Base-by-base conservation (phyloP, 2,329 filamentous ascomycete species). In the Aureobasidium leucospermi region DNA sequence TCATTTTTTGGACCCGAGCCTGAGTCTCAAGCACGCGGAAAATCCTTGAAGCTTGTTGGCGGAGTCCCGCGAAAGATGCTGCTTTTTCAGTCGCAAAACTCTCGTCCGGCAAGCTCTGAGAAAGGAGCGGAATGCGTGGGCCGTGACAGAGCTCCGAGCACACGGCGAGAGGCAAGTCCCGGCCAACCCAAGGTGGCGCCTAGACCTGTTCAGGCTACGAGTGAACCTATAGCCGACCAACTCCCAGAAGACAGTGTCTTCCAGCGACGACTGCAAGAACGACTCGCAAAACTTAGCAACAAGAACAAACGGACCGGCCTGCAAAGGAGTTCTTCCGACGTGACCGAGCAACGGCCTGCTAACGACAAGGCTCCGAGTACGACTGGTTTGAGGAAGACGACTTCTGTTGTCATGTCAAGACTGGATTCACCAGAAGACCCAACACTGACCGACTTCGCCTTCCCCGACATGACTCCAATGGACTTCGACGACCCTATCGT, bases 11-110 rank as follows among this genome's bases (percentile, higher is more conserved):
- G n/a, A 9, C 15, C 13, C 11, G 48, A 51, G 13, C 7, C 36
- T 13, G 49, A 32, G 2, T 36, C 43, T 9, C 38, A 55, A 13
- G 16, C 57, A 45, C 45, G 48, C 58, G 52, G 69, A 63, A 47
- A 70, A 65, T 75, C 71, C 3, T 60, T 78, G 32, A 73, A 73
- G 1, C 64, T 79, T 8, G 67, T 73, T 11, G 65, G 67, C 5
- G 72, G 69, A n/a, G 67, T 69, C 8, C 73, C 71, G 15, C 72
- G 74, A 60, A 75, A 73, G 38, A 76, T 70, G 60, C 65, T 79
- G 11, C 62, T 78, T 0, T 78, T 75, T 58, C 74, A 78, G 57
- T 65, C 71, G n/a, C 64, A 71, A 16, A 65, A 67, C 6, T 41
- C 61, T 9, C 59, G 62, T 15, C 32, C 45, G 19, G 23, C 58